Base-by-base conservation (phyloP, 2,329 filamentous ascomycete genomes). In the Alternaria angustiovoidea region DNA sequence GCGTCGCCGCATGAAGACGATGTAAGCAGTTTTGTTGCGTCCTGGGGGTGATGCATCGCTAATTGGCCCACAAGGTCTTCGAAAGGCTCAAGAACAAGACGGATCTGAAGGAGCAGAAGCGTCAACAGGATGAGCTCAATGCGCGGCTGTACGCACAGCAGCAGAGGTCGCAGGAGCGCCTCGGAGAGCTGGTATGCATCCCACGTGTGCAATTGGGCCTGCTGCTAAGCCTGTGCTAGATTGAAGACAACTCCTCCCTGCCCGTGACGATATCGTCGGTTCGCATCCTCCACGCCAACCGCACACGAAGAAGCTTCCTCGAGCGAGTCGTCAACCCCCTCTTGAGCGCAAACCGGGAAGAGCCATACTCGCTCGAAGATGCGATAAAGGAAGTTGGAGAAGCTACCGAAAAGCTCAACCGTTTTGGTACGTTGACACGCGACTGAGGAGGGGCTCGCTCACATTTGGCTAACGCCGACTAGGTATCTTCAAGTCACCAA, bases 211-310 rank as follows among this genome's bases (percentile, higher is more conserved):
- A 61, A 49, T 58, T 54, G 44, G 22, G 54, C 38, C 28, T 16
- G 30, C 30, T 42, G 18, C 62, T 70, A 34, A 70, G 28, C 41
- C 22, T 14, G 30, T 43, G 22, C 60, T 62, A 93, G 91, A 86
- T 96, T 73, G 86, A 88, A 67, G 87, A 91, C 79, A 96, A 98
- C 78, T 90, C 91, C 67, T 92, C 92, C 43, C 87, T 95, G 59
- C 94, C 95, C 41, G 92, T 95, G 71, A 92, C 93, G 14, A 90
- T 99, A 76, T 92, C 92, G 70, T 91, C 92, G 44, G 87, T 99
- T 75, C 88, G 91, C 70, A 85, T 99, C 62, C 87, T 96, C 63
- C 91, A 93, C 75, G 93, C 92, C 44, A 86, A 86, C 62, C 89
- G 95, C 75, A 97, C 94, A n/a, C 88, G 95, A 65, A 87, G 87